A percentile compares a stretch with the other conserved stretches of the same genome.
These are phyloP conservation scores for Hypoxylon rubiginosum DNA, from an alignment of 2,329 filamentous ascomycete genomes.

Conservation along the genomic window DNA sequence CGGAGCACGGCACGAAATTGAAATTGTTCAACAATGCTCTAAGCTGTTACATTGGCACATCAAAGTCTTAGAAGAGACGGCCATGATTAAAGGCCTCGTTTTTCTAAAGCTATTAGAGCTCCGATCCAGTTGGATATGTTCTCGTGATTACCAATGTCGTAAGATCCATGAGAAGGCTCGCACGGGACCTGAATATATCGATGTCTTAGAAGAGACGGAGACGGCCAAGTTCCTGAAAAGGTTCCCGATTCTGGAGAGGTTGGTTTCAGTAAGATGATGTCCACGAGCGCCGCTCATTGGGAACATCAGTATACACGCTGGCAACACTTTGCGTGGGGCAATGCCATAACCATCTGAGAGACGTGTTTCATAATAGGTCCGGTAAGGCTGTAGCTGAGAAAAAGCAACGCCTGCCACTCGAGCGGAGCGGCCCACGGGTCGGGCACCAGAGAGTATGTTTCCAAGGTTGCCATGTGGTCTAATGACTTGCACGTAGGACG, in stretches of 20 bases:
- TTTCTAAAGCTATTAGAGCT: not conserved
- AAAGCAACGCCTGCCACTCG: not conserved
- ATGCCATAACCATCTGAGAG: slow-evolving; percentile 8
- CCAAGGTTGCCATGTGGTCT: slow-evolving; percentile 24
- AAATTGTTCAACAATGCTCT: slow-evolving; percentile 26
- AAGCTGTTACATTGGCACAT: not conserved
- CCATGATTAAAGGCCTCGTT: not conserved
- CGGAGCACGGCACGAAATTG: slow-evolving; percentile 34
- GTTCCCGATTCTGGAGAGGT: not conserved
- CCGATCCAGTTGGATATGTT: not conserved
- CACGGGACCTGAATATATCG: not conserved
- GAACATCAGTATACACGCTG: not conserved
- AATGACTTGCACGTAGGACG: slow-evolving; percentile 13
- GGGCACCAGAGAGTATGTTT: slow-evolving; percentile 1
- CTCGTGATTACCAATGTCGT: too few relatives aligned
- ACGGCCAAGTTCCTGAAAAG: not conserved
- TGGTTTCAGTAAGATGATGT: not conserved
- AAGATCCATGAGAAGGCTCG: not conserved
- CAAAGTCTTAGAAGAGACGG: not conserved
- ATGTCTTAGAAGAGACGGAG: not conserved
- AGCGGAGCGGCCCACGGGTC: slow-evolving; percentile 8
- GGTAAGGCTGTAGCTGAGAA: slow-evolving; percentile 22
- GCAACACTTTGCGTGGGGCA: not conserved
- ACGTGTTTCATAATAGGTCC: not conserved
- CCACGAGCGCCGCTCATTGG: not conserved